Evolutionary conservation across 768 basidiomycete genomes (phyloP), one percentile per base, ranked within the genome.

Genomic region (Galerina sulciceps): DNA sequence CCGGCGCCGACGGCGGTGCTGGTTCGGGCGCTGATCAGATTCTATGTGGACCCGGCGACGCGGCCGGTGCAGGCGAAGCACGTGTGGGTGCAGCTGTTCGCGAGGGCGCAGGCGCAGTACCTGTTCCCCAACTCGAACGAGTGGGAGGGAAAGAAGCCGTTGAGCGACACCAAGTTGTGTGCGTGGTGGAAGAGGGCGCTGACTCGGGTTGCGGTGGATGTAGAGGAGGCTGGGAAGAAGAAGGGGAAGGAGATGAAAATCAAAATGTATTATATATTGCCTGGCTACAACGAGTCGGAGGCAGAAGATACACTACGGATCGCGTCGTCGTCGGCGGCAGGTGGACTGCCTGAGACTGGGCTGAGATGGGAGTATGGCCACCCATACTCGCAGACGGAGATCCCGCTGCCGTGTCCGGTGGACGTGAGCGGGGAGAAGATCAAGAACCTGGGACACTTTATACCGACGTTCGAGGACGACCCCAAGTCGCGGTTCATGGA

Each of bases 391-490:
- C 81, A 69, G 77, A 81, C 51, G 60, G 82, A 72, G 69, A 84
- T 79, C 66, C 79, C 66, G 1, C 69, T 82, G 41, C 83, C 78
- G 38, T 84, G 78, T 66, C 77, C 79, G 13, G 48, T 63, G 37
- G 69, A 67, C 43, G 64, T 64, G 42, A 53, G 62, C 2, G 62
- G 70, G 1, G 73, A 75, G 48, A 65, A 61, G 41, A 52, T 64
- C 62, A 71, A 67, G 26, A 81, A 84, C 57, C 76, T 96, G 31
- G 93, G 91, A 0, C 81, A 86, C 54, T 83, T 84, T 51, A 89
- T 99, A 18, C 97, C 97, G 1, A 89, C 85, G 55, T 94, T 99
- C 69, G 91, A 94, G n/a, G 97, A 99, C 67, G 95, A 97, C 72
- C 96, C 97, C 6, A 98, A 99, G 73, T 86, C 91, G 55, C 85